Percentiles rank a stretch among this genome's conserved stretches.
Conservation (phyloP, 192 early-diverging fungal species). For the Coemansia sp. region DNA sequence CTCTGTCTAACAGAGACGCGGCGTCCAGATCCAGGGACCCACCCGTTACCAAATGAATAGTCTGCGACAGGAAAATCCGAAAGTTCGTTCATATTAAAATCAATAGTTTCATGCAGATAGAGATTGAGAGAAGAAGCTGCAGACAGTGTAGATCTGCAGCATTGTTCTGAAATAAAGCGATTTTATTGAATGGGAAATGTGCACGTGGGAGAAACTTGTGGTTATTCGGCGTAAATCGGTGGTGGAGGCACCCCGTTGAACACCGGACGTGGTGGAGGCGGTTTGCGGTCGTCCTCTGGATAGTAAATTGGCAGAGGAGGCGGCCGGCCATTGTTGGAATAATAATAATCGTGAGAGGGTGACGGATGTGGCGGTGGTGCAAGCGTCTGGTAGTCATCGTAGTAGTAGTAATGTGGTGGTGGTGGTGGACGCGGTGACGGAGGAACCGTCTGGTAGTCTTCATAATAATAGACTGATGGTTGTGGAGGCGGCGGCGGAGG, state of each 20-base stretch:
- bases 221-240: not conserved
- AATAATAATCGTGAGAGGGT: not conserved
- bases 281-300: not conserved
- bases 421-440: too few species aligned
- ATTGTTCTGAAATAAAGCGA: too few species aligned
- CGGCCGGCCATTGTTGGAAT: too few species aligned
- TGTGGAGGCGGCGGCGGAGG: conserved; percentile 5
- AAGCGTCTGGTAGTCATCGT: not conserved
- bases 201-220: not conserved
- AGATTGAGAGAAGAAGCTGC: not conserved
- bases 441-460: not conserved
- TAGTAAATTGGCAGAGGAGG: conserved; percentile 5
- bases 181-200: not conserved
- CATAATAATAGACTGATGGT: not conserved
- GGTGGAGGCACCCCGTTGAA: conserved; percentile 2
- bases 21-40: conserved; percentile 34
- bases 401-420: not conserved
- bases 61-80: conserved; percentile 16
- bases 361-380: conserved; percentile 1
- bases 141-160: too few species aligned
- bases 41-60: conserved; percentile 41
- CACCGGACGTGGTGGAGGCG: not conserved
- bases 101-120: not conserved
- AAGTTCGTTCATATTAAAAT: conserved; percentile 10
- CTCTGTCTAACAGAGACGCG: conserved; percentile 25